Percentiles rank a stretch among this genome's conserved stretches.
Evolutionary conservation across 1,139 yeast species (phyloP).

Genomic region (Barnettozyma hawaiiensis): DNA sequence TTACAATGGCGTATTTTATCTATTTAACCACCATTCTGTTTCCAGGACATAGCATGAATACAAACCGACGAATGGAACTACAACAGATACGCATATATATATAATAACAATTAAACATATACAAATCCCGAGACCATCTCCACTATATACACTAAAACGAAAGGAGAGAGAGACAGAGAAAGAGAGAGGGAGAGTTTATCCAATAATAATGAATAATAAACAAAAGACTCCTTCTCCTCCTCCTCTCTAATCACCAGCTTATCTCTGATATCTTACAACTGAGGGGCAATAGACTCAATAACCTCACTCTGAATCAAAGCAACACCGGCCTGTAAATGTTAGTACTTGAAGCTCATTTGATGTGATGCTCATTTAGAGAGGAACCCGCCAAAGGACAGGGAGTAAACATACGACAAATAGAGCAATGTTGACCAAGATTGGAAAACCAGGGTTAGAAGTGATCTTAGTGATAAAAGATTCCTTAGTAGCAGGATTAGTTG

Average conservation of each 20-base stretch:
- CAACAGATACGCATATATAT: not conserved
- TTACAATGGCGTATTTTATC: too few relatives aligned
- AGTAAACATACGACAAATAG: conserved; percentile 45
- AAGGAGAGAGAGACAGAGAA: too few relatives aligned
- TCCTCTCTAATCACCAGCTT: too few relatives aligned
- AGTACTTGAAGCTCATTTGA: too few relatives aligned
- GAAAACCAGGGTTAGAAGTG: conserved; percentile 57
- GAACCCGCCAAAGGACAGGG: not conserved
- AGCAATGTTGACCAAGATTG: conserved; percentile 55
- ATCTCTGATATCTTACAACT: conserved; percentile 25
- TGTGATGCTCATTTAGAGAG: too few relatives aligned
- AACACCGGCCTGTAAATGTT: conserved; percentile 48
- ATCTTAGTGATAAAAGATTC: conserved; percentile 44
- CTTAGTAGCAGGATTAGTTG: conserved; percentile 19
- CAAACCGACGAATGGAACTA: not conserved
- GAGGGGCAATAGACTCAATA: conserved; percentile 80
- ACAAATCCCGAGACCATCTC: not conserved
- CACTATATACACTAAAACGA: not conserved
- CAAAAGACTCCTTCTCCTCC: not conserved
- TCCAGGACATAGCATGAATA: too few relatives aligned
- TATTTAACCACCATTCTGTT: too few relatives aligned
- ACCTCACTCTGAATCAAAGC: conserved; percentile 70
- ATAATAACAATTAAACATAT: not conserved
- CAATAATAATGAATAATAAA: too few relatives aligned
- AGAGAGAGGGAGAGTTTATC: too few relatives aligned